Evolutionary conservation across 2,329 filamentous ascomycete genomes (phyloP), one percentile per base, ranked within the genome.

Genomic region (Akanthomyces dipterigenus): DNA sequence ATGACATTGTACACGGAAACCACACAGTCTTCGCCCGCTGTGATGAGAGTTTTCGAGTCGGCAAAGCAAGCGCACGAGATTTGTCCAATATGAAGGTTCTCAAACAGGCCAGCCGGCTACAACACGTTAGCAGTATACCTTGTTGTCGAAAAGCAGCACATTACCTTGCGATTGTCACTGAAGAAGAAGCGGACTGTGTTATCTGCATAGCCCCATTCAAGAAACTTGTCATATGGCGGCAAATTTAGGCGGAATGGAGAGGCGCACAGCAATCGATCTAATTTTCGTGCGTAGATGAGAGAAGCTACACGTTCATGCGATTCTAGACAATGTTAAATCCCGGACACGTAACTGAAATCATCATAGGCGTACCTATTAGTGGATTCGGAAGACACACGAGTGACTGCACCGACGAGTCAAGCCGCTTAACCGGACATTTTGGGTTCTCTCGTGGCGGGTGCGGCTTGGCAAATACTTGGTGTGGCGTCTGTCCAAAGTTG

Each of bases 401-500:
- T 5, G 86, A 87, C 66, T 91, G 88, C 1, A 91, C 87, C 0
- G 88, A 83, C 0, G 85, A 89, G 72, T 99, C 93, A 0, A 99
- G 79, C 61, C 91, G 84, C 61, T 84, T 85, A 3, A 82, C 78
- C 5, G 85, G 86, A 60, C 86, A 83, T 24, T 84, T 79, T 5
- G 82, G 75, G 61, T 89, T 83, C 65, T 96, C 92, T 16, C 88
- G 84, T n/a, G 83, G 77, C 3, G 89, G 87, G 73, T 99, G 95
- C 14, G 89, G 81, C 62, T 88, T 88, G 49, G 86, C 84, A 72
- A 98, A 99, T 18, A 98, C 89, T 72, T 99, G 96, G 67, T 96
- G 90, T 1, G 96, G 95, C 1, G 96, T 99, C 73, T 99, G 95
- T 0, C 95, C 95, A 73, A 99, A 99, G 68, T 98, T 98, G 75